These are phyloP conservation scores for Berkeleyomyces basicola DNA, from an alignment of 2,329 filamentous ascomycete species.

Conservation along the genomic window DNA sequence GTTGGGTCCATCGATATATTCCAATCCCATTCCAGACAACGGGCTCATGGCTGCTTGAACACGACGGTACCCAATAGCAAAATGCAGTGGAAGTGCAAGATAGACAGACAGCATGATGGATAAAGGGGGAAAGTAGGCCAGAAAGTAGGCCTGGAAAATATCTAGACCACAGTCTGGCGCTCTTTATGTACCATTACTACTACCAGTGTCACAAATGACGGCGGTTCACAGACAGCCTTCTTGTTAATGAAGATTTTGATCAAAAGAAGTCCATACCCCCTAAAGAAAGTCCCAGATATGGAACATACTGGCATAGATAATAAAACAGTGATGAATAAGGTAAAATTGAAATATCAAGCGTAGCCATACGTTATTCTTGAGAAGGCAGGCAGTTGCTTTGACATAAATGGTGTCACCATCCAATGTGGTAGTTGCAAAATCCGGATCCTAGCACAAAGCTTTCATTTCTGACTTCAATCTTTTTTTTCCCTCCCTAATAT, in stretches of 20 bases:
- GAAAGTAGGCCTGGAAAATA: neutral
- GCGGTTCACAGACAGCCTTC: neutral
- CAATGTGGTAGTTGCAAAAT: neutral
- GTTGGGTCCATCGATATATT: neutral
- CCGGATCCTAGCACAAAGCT: neutral
- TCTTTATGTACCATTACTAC: conserved; percentile 2
- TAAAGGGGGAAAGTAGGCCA: neutral
- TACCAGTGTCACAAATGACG: neutral
- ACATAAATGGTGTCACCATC: neutral
- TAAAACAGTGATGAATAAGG: neutral
- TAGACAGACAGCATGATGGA: neutral
- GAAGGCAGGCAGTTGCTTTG: neutral
- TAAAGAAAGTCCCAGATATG: too few species aligned
- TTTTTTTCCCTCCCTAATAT: neutral
- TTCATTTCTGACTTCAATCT: neutral
- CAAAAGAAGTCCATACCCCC: too few species aligned
- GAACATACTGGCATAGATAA: too few species aligned
- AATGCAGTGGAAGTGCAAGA: neutral
- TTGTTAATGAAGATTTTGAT: neutral
- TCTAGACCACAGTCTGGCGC: neutral
- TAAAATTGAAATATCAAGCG: neutral
- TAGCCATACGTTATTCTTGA: neutral
- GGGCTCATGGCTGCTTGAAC: neutral
- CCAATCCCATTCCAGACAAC: neutral
- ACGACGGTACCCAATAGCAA: neutral